Base-by-base conservation (phyloP, 1,284 basidiomycete species). In the Irpex sp. region DNA sequence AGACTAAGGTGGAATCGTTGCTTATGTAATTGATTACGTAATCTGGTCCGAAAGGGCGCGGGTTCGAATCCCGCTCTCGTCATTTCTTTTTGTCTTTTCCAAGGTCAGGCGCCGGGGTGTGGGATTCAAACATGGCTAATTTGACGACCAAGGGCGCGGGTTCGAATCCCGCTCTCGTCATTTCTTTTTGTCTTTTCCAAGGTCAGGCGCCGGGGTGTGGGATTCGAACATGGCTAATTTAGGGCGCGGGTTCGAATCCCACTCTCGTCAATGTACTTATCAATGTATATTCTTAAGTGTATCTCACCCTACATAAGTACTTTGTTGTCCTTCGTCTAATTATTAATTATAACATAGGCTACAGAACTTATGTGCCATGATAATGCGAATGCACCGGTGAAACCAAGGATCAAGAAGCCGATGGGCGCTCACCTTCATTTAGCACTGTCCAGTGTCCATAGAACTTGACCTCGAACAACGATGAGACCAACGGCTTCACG, bases 401-500 rank as follows among this genome's bases (percentile, higher is more conserved):
- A 47, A 47, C 8, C 13, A 47, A n/a, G n/a, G n/a, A 47, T 47
- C 13, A 11, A n/a, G 40, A n/a, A n/a, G 11, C 40, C 40, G 40
- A 47, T 11, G 40, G n/a, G 40, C 40, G 40, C 40, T 47, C n/a
- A n/a, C 40, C 11, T 2, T 52, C 49, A 52, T 19, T 26, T 17
- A 52, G 19, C 49, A 19, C n/a, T 17, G 17, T 17, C 8, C 49
- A 15, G 49, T 52, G 49, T 17, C 21, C 11, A 34, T 61, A 8
- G 36, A 21, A 19, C 52, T 57, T 60, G 58, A 31, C 38, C 59
- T 21, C 36, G 13, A 31, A 51, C 52, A 38, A 69, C 40, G 49
- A 95, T 95, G 93, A 82, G 88, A 69, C 91, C 93, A 4, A 87
- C 92, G 59, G 77, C 88, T 57, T 78, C 81, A 8, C 83, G 88